Conservation (phyloP, 1,284 basidiomycete genomes). For the Cryptococcus sp. region DNA sequence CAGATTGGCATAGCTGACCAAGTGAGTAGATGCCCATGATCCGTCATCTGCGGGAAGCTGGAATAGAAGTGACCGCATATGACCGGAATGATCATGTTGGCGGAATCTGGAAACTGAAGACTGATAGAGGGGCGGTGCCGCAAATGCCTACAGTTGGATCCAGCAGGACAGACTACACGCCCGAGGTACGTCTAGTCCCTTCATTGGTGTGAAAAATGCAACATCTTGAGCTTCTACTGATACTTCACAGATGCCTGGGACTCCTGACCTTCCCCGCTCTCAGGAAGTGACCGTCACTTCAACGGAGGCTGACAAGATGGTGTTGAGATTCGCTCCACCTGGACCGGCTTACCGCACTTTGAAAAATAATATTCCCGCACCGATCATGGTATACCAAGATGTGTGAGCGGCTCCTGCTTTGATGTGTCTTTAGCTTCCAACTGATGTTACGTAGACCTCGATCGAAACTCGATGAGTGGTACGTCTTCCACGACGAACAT, state of each 20-base stretch:
- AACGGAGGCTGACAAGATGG: constrained; percentile 26
- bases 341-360: constrained; percentile 56
- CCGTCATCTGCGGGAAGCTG: neutral
- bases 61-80: neutral
- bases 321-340: constrained; percentile 45
- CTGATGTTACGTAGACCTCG: neutral
- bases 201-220: neutral
- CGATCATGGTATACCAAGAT: constrained; percentile 11
- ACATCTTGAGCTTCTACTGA: too few relatives aligned
- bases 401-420: neutral
- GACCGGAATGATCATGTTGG: neutral
- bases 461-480: neutral
- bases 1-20: neutral
- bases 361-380: constrained; percentile 55
- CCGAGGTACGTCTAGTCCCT: neutral
- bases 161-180: neutral
- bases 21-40: neutral
- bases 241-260: too few relatives aligned
- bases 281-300: neutral
- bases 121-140: neutral
- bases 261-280: too few relatives aligned
- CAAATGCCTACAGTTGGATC: neutral
- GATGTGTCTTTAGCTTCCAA: too few relatives aligned
- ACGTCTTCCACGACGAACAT: neutral
- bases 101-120: neutral